Evolutionary conservation across 2,329 filamentous ascomycete species (phyloP).

Genomic region (Beauveria sp.): DNA sequence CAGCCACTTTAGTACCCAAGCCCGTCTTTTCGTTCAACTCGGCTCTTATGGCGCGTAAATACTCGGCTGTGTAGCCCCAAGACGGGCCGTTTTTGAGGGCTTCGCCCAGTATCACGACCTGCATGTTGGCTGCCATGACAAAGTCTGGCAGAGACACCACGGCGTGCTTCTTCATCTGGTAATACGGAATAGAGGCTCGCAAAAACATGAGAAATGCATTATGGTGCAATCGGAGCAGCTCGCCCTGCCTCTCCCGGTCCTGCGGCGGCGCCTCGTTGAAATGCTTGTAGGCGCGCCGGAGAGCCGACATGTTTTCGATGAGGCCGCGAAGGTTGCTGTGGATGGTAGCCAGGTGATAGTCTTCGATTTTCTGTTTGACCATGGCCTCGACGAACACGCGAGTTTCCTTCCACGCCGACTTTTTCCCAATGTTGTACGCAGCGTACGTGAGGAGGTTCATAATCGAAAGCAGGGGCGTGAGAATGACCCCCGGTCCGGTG

Average conservation of each 20-base stretch:
- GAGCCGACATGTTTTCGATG: not conserved
- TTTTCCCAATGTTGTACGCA: too few relatives aligned
- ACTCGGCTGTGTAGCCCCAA: not conserved
- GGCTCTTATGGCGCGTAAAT: not conserved
- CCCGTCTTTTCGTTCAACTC: not conserved
- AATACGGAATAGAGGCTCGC: not conserved
- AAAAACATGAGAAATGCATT: not conserved
- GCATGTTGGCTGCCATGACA: not conserved
- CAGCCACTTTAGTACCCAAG: too few relatives aligned
- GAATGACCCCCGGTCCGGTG: too few relatives aligned
- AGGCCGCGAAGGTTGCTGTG: not conserved
- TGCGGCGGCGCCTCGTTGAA: not conserved
- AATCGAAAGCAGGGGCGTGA: too few relatives aligned
- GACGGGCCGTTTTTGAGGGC: not conserved
- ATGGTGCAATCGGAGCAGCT: not conserved
- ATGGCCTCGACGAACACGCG: not conserved
- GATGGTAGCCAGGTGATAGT: not conserved
- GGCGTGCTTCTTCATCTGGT: not conserved
- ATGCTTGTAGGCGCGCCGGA: not conserved
- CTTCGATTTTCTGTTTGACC: not conserved
- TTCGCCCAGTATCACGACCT: not conserved
- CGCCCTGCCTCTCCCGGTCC: not conserved
- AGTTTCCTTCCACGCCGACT: too few relatives aligned
- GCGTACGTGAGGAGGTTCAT: too few relatives aligned
- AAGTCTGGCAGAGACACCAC: not conserved